Conservation (phyloP, 1,284 basidiomycete genomes). For the Sphagnurus paluster region DNA sequence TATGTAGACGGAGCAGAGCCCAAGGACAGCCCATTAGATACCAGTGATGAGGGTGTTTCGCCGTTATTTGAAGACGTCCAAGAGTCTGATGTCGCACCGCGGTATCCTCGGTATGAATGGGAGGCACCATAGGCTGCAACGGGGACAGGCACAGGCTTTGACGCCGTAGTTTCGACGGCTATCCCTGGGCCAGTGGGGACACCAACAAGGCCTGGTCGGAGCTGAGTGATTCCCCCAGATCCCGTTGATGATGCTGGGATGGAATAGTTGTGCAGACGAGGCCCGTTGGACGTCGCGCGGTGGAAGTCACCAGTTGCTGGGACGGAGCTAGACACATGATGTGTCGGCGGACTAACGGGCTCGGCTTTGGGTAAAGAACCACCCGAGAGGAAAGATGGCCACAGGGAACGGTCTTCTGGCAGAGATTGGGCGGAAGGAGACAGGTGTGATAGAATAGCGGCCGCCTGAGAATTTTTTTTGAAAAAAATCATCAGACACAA, state of each 20-base stretch:
- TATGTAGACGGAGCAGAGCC: slow-evolving; percentile 11
- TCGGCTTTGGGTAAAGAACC: slow-evolving; percentile 64
- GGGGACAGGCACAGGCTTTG: slow-evolving; percentile 28
- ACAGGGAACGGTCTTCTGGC: slow-evolving; percentile 89
- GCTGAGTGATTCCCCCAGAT: slow-evolving; percentile 46
- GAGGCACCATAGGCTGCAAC: slow-evolving; percentile 18
- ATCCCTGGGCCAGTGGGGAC: slow-evolving; percentile 35
- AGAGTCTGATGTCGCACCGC: slow-evolving; percentile 20
- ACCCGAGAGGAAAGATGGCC: slow-evolving; percentile 78
- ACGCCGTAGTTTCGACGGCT: slow-evolving; percentile 13
- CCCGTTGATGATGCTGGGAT: slow-evolving; percentile 38
- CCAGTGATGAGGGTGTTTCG: slow-evolving; percentile 30
- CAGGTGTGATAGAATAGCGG: slow-evolving; percentile 90
- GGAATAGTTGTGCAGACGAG: slow-evolving; percentile 65
- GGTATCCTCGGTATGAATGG: slow-evolving; percentile 21
- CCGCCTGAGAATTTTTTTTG: slow-evolving; percentile 67
- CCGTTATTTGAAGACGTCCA: slow-evolving; percentile 28
- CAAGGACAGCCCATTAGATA: slow-evolving; percentile 18
- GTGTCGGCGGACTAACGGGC: slow-evolving; percentile 12
- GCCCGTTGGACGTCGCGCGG: slow-evolving; percentile 45
- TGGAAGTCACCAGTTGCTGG: slow-evolving; percentile 25
- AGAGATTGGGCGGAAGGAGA: slow-evolving; percentile 72
- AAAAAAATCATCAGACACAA: neutral
- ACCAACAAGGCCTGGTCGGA: slow-evolving; percentile 59
- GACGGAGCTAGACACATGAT: slow-evolving; percentile 38